Percentiles rank a stretch among this genome's conserved stretches.
Evolutionary conservation across 192 early-diverging fungal genomes (phyloP).

Genomic region (Spinellus fusiger): DNA sequence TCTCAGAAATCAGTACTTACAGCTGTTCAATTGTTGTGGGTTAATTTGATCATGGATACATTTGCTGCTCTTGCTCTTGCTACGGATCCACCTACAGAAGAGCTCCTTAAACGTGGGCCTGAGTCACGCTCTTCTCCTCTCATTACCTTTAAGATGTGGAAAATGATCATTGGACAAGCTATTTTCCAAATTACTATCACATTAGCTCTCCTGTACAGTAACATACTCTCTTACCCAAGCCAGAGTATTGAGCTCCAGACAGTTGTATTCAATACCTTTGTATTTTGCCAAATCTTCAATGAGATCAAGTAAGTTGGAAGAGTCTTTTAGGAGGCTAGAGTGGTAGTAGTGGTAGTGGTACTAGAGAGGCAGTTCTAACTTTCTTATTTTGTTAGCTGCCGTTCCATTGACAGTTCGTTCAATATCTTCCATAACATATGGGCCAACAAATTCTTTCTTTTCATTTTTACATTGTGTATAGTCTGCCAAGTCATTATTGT

Average conservation of each 20-base stretch:
- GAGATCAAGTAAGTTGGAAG: constrained; percentile 63
- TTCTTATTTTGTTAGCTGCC: constrained; percentile 45
- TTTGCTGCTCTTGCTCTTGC: constrained; percentile 96
- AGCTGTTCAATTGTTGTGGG: constrained; percentile 96
- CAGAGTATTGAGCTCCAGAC: constrained; percentile 50
- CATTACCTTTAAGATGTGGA: constrained; percentile 91
- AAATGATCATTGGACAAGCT: constrained; percentile 89
- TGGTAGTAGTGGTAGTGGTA: no score
- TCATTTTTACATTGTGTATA: constrained; percentile 71
- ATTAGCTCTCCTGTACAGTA: constrained; percentile 66
- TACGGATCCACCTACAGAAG: constrained; percentile 84
- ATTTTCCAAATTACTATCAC: constrained; percentile 84
- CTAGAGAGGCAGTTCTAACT: not conserved
- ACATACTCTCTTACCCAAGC: constrained; percentile 48
- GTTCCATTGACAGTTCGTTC: constrained; percentile 64
- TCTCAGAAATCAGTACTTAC: constrained; percentile 81
- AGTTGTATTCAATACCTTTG: constrained; percentile 90
- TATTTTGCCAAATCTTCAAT: constrained; percentile 87
- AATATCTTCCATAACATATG: constrained; percentile 85
- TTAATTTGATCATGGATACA: constrained; percentile 99
- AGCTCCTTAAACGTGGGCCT: constrained; percentile 83
- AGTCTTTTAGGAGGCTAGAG: no score
- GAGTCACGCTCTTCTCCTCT: constrained; percentile 76
- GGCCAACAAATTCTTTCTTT: constrained; percentile 74
- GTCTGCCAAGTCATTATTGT: constrained; percentile 84